phyloP scores from a whole-genome alignment of 345 rosid genomes.

The Sonneratia alba region DNA sequence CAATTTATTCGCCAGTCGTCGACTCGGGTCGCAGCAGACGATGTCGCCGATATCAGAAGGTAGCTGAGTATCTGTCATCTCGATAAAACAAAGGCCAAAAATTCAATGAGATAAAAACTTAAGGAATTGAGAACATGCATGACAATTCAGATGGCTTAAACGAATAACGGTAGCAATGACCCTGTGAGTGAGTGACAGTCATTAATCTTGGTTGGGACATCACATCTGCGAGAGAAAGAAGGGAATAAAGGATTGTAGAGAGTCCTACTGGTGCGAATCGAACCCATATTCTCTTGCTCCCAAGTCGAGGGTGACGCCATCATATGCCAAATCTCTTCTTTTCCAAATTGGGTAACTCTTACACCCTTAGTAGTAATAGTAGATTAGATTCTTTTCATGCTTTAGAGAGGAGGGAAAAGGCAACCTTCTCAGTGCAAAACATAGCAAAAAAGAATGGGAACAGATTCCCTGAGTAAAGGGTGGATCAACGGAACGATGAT shows the following conservation, averaged over 20 bases:
- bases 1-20: conserved; percentile 82
- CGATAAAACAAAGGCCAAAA: neutral
- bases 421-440: conserved; percentile 12
- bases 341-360: neutral
- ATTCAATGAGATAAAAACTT: neutral
- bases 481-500: conserved; percentile 11
- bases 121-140: neutral
- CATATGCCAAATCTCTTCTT: too few species aligned
- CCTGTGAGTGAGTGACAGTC: neutral
- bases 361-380: neutral
- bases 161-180: neutral
- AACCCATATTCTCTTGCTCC: too few species aligned
- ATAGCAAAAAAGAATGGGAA: conserved; percentile 1
- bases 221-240: too few species aligned
- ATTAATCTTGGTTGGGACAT: neutral
- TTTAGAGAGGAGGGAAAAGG: neutral
- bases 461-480: conserved; percentile 3
- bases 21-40: conserved; percentile 69
- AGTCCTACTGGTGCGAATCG: too few species aligned
- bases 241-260: too few species aligned
- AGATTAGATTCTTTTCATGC: conserved; percentile 9
- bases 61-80: conserved; percentile 52
- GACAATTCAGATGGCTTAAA: neutral
- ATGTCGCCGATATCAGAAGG: conserved; percentile 78
- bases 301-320: too few species aligned